Conservation (phyloP, 2,329 filamentous ascomycete genomes). For the Sporothrix luriei region DNA sequence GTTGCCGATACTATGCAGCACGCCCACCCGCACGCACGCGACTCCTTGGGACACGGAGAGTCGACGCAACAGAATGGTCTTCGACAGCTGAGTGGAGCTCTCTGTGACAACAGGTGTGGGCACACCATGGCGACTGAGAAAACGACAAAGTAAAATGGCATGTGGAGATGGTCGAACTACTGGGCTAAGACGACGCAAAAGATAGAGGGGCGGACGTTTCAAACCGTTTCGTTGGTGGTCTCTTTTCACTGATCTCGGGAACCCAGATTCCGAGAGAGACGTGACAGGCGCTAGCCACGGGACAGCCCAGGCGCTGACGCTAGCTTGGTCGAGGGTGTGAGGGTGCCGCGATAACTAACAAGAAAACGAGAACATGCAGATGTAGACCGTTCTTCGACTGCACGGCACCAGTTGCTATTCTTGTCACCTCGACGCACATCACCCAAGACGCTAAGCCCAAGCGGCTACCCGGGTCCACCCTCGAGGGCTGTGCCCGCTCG, state of each 20-base stretch:
- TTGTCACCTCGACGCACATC: neutral
- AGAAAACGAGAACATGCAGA: neutral
- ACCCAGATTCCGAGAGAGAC: neutral
- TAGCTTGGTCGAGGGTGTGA: neutral
- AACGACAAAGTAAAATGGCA: neutral
- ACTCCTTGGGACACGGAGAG: neutral
- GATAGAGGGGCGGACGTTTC: neutral
- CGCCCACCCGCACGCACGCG: neutral
- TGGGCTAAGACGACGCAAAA: no score
- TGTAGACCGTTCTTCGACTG: neutral
- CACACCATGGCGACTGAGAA: no score
- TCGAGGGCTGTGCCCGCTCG: neutral
- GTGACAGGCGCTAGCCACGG: neutral
- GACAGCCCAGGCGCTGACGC: neutral
- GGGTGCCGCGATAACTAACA: no score
- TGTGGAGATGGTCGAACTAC: neutral
- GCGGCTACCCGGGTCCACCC: neutral
- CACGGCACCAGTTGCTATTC: slow-evolving; percentile 11
- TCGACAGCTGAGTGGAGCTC: neutral
- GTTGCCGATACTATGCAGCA: neutral
- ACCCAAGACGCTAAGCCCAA: neutral
- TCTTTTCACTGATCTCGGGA: neutral
- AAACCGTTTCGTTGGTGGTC: slow-evolving; percentile 6
- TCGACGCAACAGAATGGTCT: neutral
- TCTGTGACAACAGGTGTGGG: no score